phyloP scores from a whole-genome alignment of 306 rosid species.

The Castanea mollissima region DNA sequence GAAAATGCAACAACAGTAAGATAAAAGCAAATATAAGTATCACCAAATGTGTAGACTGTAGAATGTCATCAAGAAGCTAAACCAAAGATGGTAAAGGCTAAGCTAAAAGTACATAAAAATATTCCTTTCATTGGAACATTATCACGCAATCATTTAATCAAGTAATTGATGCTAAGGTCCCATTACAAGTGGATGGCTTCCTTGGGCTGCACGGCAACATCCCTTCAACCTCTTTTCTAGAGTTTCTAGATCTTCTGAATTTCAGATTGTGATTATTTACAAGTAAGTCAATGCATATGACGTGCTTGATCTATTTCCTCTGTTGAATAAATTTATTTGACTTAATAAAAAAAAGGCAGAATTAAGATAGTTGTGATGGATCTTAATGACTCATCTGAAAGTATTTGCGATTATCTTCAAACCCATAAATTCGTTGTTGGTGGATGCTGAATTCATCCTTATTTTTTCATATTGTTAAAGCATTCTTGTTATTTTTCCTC shows the following conservation, averaged over 20 bases:
- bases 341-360: too few relatives aligned
- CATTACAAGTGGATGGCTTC: too few relatives aligned
- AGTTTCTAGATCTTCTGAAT: too few relatives aligned
- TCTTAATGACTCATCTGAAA: background rate
- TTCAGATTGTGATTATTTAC: too few relatives aligned
- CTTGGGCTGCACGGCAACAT: too few relatives aligned
- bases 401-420: background rate
- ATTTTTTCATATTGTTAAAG: background rate
- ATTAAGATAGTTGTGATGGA: background rate
- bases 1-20: slow-evolving; percentile 6
- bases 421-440: background rate
- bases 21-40: background rate
- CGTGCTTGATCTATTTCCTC: too few relatives aligned
- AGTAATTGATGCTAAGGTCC: too few relatives aligned
- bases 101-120: background rate
- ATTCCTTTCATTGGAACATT: background rate
- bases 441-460: background rate
- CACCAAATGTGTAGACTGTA: background rate
- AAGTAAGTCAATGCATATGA: too few relatives aligned
- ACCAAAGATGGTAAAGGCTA: background rate
- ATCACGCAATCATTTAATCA: background rate
- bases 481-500: background rate
- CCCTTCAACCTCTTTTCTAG: too few relatives aligned
- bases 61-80: background rate
- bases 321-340: too few relatives aligned